phyloP scores from a whole-genome alignment of 2,329 filamentous ascomycete genomes.

The Arthrobotrys entomopaga region DNA sequence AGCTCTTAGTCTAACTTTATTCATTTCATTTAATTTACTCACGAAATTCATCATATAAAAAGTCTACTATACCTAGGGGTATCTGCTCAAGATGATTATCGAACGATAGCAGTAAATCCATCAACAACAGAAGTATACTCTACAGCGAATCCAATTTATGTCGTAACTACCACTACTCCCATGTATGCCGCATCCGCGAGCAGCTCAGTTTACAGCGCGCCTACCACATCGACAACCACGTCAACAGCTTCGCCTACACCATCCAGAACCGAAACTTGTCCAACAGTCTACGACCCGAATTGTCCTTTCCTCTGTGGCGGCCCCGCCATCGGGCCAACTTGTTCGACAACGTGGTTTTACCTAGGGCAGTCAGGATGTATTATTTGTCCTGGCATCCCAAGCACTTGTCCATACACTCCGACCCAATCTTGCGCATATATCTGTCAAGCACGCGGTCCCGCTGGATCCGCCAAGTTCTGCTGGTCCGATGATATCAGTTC shows the following conservation, averaged over 20 bases:
- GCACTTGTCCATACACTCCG: conserved; percentile 1
- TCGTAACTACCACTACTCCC: too few relatives aligned
- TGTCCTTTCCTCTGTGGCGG: conserved; percentile 26
- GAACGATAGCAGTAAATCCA: not conserved
- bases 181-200: too few relatives aligned
- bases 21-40: not conserved
- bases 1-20: too few relatives aligned
- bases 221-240: not conserved
- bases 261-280: not conserved
- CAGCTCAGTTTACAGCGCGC: not conserved
- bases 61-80: not conserved
- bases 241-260: not conserved
- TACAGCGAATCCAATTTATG: too few relatives aligned
- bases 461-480: conserved; percentile 19
- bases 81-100: not conserved
- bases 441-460: conserved; percentile 12
- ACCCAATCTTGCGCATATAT: conserved; percentile 13
- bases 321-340: not conserved
- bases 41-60: not conserved
- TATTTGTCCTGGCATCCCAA: conserved; percentile 18
- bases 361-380: conserved; percentile 9
- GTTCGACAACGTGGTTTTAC: conserved; percentile 19
- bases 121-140: not conserved
- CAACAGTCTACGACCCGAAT: conserved; percentile 9
- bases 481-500: conserved; percentile 15